Evolutionary conservation across 768 basidiomycete species (phyloP).

Genomic region (Auricularia sp.): DNA sequence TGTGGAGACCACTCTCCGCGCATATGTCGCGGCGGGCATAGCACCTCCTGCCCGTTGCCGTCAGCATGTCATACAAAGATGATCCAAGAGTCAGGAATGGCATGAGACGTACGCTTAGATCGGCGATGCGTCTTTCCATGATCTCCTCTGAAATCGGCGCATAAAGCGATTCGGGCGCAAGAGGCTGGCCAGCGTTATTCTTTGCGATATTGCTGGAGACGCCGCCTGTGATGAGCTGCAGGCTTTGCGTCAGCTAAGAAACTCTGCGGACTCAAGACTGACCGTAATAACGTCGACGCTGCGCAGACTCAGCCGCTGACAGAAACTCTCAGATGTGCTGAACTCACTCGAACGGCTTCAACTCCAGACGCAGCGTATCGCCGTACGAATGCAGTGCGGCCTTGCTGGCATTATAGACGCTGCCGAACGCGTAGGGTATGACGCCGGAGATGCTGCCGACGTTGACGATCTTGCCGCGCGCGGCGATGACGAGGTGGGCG

Average conservation of each 20-base stretch:
- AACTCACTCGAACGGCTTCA: slow-evolving; percentile 24
- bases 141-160: slow-evolving; percentile 7
- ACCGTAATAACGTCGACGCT: slow-evolving; percentile 9
- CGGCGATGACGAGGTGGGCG: slow-evolving; percentile 18
- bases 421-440: slow-evolving; percentile 22
- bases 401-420: slow-evolving; percentile 23
- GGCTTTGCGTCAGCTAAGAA: neutral
- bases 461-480: slow-evolving; percentile 22
- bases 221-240: slow-evolving; percentile 6
- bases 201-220: slow-evolving; percentile 7
- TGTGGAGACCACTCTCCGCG: slow-evolving; percentile 5
- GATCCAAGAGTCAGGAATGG: neutral
- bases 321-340: too few species aligned
- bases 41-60: slow-evolving; percentile 1
- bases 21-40: slow-evolving; percentile 5
- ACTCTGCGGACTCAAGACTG: neutral
- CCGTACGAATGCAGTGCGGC: slow-evolving; percentile 25
- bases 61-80: too few species aligned
- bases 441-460: slow-evolving; percentile 22
- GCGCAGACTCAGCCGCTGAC: too few species aligned
- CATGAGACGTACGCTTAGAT: slow-evolving; percentile 3
- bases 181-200: neutral
- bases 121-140: slow-evolving; percentile 4
- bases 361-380: slow-evolving; percentile 24
- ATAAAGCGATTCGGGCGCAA: slow-evolving; percentile 5